These are phyloP conservation scores for Kuraishia piskuri DNA, from an alignment of 805 yeast genomes.

Conservation along the genomic window DNA sequence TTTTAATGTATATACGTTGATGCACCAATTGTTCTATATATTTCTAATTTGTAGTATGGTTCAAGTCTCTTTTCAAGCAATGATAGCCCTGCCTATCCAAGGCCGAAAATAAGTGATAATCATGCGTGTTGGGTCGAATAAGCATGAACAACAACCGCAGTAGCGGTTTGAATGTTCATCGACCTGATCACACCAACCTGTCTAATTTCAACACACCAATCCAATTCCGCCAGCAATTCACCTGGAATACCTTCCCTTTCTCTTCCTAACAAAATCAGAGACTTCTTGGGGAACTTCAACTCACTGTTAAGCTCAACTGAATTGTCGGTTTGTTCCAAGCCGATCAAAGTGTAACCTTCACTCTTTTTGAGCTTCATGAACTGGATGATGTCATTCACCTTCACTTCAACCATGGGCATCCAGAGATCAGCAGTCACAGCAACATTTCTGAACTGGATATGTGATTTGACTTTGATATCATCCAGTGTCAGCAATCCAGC, in stretches of 20 bases:
- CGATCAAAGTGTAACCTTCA: constrained; percentile 82
- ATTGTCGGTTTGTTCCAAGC: constrained; percentile 88
- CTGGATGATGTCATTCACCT: constrained; percentile 39
- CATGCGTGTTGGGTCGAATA: constrained; percentile 61
- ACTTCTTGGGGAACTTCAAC: constrained; percentile 69
- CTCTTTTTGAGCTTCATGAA: constrained; percentile 52
- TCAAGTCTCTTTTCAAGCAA: neutral
- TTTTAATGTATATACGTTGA: neutral
- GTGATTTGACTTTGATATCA: constrained; percentile 53
- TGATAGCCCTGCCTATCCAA: neutral
- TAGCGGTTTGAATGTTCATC: constrained; percentile 95
- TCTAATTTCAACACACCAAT: constrained; percentile 82
- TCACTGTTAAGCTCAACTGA: constrained; percentile 62
- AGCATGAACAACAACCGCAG: constrained; percentile 90
- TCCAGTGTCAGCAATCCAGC: constrained; percentile 75
- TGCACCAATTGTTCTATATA: neutral
- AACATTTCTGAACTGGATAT: constrained; percentile 72
- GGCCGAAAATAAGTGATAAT: too few relatives aligned
- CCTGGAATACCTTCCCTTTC: constrained; percentile 93
- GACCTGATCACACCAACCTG: constrained; percentile 90
- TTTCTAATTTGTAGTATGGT: neutral
- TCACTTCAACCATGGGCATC: constrained; percentile 89
- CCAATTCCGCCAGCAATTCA: constrained; percentile 69
- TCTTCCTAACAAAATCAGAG: constrained; percentile 71
- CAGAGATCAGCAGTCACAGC: constrained; percentile 93